Conservation (phyloP, 2,329 filamentous ascomycete species). For the Hymenoscyphus fructigenus region DNA sequence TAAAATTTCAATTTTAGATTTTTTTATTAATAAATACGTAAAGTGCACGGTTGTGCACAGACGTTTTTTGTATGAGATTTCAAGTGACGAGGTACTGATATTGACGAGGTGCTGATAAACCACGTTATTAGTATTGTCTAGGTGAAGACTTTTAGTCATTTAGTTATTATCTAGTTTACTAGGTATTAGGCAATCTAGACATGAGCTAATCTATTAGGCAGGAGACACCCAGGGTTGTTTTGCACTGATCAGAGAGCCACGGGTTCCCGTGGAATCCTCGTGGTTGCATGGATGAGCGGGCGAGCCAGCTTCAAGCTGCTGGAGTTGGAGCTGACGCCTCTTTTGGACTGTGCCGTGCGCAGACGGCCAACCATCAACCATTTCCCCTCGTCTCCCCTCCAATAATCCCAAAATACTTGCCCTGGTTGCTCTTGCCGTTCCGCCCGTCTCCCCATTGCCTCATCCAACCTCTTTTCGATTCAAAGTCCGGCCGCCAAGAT, state of each 20-base stretch:
- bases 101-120: no score
- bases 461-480: background rate
- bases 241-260: background rate
- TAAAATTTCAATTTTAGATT: no score
- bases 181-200: no score
- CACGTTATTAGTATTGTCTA: no score
- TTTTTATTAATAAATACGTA: no score
- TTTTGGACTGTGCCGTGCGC: background rate
- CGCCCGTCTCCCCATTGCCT: background rate
- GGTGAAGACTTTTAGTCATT: no score
- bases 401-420: background rate
- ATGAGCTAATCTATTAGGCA: background rate
- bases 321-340: background rate
- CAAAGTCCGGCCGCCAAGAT: background rate
- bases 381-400: background rate
- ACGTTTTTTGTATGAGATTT: no score
- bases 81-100: no score
- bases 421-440: background rate
- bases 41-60: no score
- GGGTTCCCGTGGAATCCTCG: background rate
- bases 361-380: background rate
- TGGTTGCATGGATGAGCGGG: background rate
- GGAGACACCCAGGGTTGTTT: background rate
- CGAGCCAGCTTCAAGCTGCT: no score
- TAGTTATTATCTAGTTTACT: no score